A percentile compares a stretch with the other conserved stretches of the same genome.
Conservation (phyloP, 176 grass and related monocot genomes). For the Guadua angustifolia region DNA sequence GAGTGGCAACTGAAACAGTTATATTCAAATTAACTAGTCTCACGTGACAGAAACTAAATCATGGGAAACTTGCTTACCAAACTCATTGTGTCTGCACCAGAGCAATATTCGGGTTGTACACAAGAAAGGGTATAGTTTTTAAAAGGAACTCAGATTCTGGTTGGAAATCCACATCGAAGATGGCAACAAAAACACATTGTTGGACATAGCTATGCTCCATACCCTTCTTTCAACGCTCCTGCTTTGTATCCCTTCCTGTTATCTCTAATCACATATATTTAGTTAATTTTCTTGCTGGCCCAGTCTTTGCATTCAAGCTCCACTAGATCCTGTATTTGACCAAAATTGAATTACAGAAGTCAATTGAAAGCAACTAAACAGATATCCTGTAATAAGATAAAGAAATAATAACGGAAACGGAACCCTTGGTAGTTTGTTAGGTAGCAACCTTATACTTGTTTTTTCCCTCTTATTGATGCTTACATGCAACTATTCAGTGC, state of each 20-base stretch:
- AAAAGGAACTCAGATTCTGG: slow-evolving; percentile 74
- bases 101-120: slow-evolving; percentile 64
- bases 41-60: background rate
- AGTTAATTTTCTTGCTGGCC: slow-evolving; percentile 58
- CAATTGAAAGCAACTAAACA: slow-evolving; percentile 6
- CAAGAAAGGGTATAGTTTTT: slow-evolving; percentile 74
- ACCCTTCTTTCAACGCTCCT: slow-evolving; percentile 74
- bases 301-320: slow-evolving; percentile 68
- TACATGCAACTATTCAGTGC: background rate
- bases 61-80: slow-evolving; percentile 48
- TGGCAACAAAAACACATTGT: slow-evolving; percentile 68
- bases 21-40: slow-evolving; percentile 14
- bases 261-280: slow-evolving; percentile 60
- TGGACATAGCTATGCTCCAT: slow-evolving; percentile 67
- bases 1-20: background rate
- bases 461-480: background rate
- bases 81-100: slow-evolving; percentile 80
- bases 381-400: background rate
- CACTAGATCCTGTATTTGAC: slow-evolving; percentile 66
- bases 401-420: background rate
- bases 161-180: slow-evolving; percentile 83
- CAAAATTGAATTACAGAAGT: slow-evolving; percentile 18
- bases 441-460: background rate
- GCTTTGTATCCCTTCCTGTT: slow-evolving; percentile 82
- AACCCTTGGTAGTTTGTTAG: background rate